A percentile compares a stretch with the other conserved stretches of the same genome.
Evolutionary conservation across 148 eudicot species (phyloP).

Genomic region (Limonium bicolor): DNA sequence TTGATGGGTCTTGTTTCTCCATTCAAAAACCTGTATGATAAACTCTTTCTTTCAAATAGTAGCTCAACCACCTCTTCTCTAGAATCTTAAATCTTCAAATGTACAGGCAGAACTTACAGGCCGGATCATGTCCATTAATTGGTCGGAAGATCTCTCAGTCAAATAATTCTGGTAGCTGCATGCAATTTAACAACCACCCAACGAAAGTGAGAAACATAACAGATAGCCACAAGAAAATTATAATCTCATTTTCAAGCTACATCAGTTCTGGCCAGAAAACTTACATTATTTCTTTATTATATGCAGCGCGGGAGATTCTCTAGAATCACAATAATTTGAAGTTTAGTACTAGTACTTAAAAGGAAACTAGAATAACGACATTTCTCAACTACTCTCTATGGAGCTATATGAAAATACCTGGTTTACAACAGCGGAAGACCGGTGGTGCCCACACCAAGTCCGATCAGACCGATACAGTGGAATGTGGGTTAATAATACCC

Average conservation of each 20-base stretch:
- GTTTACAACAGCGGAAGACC: slow-evolving; percentile 63
- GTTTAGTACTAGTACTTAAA: slow-evolving; percentile 8
- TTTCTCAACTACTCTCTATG: no score
- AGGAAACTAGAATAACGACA: no score
- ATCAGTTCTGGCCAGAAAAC: slow-evolving; percentile 4
- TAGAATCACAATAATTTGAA: slow-evolving; percentile 32
- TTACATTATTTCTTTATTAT: slow-evolving; percentile 52
- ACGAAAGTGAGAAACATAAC: slow-evolving; percentile 3
- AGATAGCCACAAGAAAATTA: background rate
- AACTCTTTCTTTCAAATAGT: background rate
- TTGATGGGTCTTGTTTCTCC: background rate
- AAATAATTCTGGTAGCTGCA: slow-evolving; percentile 90
- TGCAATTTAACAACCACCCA: slow-evolving; percentile 9
- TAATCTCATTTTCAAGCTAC: background rate
- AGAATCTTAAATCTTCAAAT: background rate
- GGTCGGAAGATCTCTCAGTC: slow-evolving; percentile 36
- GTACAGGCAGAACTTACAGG: slow-evolving; percentile 46
- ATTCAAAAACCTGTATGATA: no score
- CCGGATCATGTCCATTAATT: slow-evolving; percentile 40
- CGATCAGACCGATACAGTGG: slow-evolving; percentile 77
- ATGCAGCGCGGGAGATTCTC: slow-evolving; percentile 40
- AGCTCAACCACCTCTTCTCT: no score
- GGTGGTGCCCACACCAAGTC: slow-evolving; percentile 79
- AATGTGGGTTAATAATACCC: slow-evolving; percentile 79
- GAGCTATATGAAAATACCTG: slow-evolving; percentile 33